These are phyloP conservation scores for Saraca asoca DNA, from an alignment of 331 rosid species.

Conservation along the genomic window DNA sequence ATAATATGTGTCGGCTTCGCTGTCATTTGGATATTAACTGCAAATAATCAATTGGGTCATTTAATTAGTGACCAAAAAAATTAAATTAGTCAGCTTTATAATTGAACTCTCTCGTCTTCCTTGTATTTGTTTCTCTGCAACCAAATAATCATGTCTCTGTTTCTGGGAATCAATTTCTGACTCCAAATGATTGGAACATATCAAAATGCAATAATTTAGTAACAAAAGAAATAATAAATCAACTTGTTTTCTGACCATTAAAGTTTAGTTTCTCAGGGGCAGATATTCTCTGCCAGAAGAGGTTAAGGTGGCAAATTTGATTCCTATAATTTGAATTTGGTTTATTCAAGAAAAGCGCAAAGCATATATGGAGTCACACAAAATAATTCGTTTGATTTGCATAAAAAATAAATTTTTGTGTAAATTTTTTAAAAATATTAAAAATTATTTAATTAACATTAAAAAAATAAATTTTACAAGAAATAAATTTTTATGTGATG, in stretches of 20 bases:
- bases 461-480: too few relatives aligned
- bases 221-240: background rate
- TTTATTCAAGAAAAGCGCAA: constrained; percentile 27
- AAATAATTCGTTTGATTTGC: too few relatives aligned
- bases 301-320: constrained; percentile 26
- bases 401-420: too few relatives aligned
- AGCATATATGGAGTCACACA: constrained; percentile 9
- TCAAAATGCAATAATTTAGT: constrained; percentile 29
- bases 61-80: constrained; percentile 33
- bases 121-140: constrained; percentile 13
- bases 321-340: constrained; percentile 16
- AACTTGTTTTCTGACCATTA: constrained; percentile 31
- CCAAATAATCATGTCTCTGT: constrained; percentile 42
- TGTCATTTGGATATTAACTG: constrained; percentile 51
- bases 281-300: constrained; percentile 41
- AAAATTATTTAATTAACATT: too few relatives aligned
- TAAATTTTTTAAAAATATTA: too few relatives aligned
- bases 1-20: constrained; percentile 58
- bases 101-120: constrained; percentile 24
- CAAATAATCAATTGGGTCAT: constrained; percentile 36
- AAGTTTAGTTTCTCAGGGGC: constrained; percentile 19
- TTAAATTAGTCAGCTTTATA: constrained; percentile 41
- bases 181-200: constrained; percentile 58
- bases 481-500: too few relatives aligned
- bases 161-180: constrained; percentile 55